A percentile compares a stretch with the other conserved stretches of the same genome.
Evolutionary conservation across 805 yeast genomes (phyloP).

Genomic region (Ogataea nitratoaversa): DNA sequence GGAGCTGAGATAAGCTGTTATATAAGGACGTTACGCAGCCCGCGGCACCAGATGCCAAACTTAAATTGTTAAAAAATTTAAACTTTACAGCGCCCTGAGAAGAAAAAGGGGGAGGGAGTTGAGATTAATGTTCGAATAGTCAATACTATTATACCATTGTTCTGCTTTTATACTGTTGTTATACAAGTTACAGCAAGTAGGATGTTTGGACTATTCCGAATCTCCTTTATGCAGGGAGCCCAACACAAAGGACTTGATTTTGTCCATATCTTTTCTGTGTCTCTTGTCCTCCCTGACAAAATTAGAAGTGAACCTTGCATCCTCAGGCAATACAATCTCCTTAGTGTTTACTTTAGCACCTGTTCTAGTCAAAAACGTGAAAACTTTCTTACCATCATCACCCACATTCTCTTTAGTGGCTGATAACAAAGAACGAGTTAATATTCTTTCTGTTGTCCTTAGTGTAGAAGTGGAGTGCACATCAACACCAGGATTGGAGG

Average conservation of each 20-base stretch:
- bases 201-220: not conserved
- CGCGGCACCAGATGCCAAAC: too few species aligned
- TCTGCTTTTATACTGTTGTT: too few species aligned
- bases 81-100: too few species aligned
- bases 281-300: slow-evolving; percentile 48
- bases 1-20: too few species aligned
- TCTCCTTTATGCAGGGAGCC: slow-evolving; percentile 27
- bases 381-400: slow-evolving; percentile 19
- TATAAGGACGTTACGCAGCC: not conserved
- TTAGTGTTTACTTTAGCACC: slow-evolving; percentile 45
- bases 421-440: not conserved
- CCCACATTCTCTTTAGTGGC: not conserved
- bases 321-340: slow-evolving; percentile 47
- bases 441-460: not conserved
- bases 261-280: slow-evolving; percentile 48
- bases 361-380: slow-evolving; percentile 51
- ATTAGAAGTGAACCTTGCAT: slow-evolving; percentile 50
- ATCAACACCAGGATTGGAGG: not conserved
- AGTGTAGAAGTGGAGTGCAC: not conserved
- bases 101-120: too few species aligned
- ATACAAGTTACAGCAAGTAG: too few species aligned
- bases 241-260: slow-evolving; percentile 52
- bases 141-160: too few species aligned
- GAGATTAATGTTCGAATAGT: too few species aligned
- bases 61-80: too few species aligned